A percentile compares a stretch with the other conserved stretches of the same genome.
These are phyloP conservation scores for Vanrija sp. DNA, from an alignment of 1,284 basidiomycete species.

Conservation along the genomic window DNA sequence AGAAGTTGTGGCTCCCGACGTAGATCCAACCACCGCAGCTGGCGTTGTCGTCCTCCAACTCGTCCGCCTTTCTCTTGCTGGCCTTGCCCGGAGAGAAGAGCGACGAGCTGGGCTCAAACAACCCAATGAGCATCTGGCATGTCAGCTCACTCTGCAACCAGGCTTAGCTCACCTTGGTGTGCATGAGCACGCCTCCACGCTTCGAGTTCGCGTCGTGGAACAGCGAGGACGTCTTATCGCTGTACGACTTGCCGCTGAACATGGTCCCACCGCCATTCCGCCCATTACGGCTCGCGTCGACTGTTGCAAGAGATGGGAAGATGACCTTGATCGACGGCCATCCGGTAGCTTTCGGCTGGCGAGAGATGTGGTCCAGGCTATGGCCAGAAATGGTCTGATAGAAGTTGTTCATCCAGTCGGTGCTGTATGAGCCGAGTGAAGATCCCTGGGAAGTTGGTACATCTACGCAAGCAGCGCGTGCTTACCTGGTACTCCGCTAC, in stretches of 20 bases:
- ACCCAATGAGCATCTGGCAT: constrained; percentile 35
- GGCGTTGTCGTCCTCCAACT: constrained; percentile 10
- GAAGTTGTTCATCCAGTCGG: constrained; percentile 43
- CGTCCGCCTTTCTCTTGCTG: constrained; percentile 34
- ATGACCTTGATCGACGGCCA: constrained; percentile 44
- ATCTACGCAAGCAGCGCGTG: not conserved
- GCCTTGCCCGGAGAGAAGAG: constrained; percentile 8
- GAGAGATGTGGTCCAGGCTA: constrained; percentile 14
- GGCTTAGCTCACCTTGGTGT: constrained; percentile 39
- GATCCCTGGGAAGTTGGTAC: constrained; percentile 32
- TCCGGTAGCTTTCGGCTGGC: constrained; percentile 20
- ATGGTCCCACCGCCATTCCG: constrained; percentile 45
- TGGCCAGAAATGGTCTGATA: constrained; percentile 33
- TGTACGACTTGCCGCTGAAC: constrained; percentile 40
- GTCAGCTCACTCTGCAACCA: constrained; percentile 4
- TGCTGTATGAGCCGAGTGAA: constrained; percentile 37
- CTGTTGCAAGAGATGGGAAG: constrained; percentile 42
- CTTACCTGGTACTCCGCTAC: constrained; percentile 46
- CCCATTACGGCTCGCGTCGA: constrained; percentile 31
- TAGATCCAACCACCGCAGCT: constrained; percentile 43
- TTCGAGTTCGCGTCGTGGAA: constrained; percentile 48
- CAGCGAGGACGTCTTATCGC: constrained; percentile 22
- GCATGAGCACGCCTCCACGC: constrained; percentile 46
- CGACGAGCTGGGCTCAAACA: constrained; percentile 33
- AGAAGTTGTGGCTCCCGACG: constrained; percentile 46